Conservation (phyloP, 352 stramenopile species). For the Phytophthora podocarpi region DNA sequence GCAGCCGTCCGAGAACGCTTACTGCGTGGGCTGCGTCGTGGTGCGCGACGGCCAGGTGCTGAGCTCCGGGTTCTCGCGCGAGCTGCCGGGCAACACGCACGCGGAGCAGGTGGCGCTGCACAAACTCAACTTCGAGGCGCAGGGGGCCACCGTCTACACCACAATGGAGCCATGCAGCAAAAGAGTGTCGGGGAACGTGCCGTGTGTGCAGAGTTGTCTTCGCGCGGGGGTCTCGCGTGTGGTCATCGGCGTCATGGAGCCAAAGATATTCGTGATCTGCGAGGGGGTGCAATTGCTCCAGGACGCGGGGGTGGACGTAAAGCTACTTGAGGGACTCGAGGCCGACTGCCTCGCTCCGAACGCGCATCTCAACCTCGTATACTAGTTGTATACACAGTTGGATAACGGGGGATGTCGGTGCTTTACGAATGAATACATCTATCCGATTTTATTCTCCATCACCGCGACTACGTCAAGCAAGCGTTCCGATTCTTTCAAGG, state of each 20-base stretch:
- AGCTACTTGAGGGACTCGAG: slow-evolving; percentile 74
- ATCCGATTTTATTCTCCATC: background rate
- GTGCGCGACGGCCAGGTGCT: slow-evolving; percentile 62
- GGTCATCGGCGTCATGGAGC: slow-evolving; percentile 87
- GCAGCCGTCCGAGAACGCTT: slow-evolving; percentile 69
- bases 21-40: slow-evolving; percentile 85
- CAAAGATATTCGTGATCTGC: slow-evolving; percentile 88
- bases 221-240: slow-evolving; percentile 68
- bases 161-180: slow-evolving; percentile 91
- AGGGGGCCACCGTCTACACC: slow-evolving; percentile 80
- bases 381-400: slow-evolving; percentile 28
- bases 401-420: too few relatives aligned
- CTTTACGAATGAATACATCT: background rate
- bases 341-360: slow-evolving; percentile 80
- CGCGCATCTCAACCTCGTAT: slow-evolving; percentile 64
- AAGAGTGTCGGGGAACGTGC: slow-evolving; percentile 83
- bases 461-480: too few relatives aligned
- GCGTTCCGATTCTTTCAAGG: too few relatives aligned
- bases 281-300: slow-evolving; percentile 76
- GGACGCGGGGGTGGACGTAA: slow-evolving; percentile 69
- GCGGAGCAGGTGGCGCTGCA: slow-evolving; percentile 86
- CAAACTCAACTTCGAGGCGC: slow-evolving; percentile 78
- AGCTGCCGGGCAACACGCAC: slow-evolving; percentile 90
- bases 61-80: slow-evolving; percentile 79
- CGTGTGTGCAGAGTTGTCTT: slow-evolving; percentile 84